Evolutionary conservation across 163 green algal species (phyloP).

Genomic region (Chlorella variabilis): DNA sequence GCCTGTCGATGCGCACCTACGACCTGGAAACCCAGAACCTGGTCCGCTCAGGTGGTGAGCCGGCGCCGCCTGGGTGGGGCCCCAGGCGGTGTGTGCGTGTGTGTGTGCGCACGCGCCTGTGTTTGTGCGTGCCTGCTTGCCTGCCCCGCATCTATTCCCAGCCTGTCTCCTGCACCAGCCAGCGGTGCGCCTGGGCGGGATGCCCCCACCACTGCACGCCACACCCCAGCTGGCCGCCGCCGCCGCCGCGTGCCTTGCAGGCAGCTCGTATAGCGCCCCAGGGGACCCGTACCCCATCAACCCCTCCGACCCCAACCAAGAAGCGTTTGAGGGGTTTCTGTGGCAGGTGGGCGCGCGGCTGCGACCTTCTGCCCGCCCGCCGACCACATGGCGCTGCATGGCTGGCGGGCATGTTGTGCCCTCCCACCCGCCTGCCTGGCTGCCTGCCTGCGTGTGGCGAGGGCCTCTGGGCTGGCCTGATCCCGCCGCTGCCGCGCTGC

Average conservation of each 20-base stretch:
- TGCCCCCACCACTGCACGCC: too few relatives aligned
- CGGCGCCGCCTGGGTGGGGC: too few relatives aligned
- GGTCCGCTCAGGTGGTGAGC: constrained; percentile 11
- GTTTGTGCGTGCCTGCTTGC: background rate
- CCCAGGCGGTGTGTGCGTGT: too few relatives aligned
- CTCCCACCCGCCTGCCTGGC: background rate
- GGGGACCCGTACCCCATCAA: constrained; percentile 32
- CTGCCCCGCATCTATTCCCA: too few relatives aligned
- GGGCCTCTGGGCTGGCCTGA: too few relatives aligned
- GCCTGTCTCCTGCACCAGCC: too few relatives aligned
- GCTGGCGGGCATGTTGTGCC: background rate
- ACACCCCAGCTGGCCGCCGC: too few relatives aligned
- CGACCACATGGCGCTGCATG: background rate
- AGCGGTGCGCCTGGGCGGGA: too few relatives aligned
- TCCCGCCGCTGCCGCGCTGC: too few relatives aligned
- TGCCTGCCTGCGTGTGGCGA: too few relatives aligned
- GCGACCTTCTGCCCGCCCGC: too few relatives aligned
- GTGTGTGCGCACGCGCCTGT: too few relatives aligned
- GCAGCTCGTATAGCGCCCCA: background rate
- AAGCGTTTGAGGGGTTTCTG: background rate
- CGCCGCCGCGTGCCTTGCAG: background rate
- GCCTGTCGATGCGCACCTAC: background rate
- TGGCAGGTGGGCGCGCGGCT: constrained; percentile 11
- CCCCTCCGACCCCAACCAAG: background rate
- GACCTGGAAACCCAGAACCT: constrained; percentile 4